phyloP scores from a whole-genome alignment of 2,329 filamentous ascomycete species.

The Podosphaera fusca region DNA sequence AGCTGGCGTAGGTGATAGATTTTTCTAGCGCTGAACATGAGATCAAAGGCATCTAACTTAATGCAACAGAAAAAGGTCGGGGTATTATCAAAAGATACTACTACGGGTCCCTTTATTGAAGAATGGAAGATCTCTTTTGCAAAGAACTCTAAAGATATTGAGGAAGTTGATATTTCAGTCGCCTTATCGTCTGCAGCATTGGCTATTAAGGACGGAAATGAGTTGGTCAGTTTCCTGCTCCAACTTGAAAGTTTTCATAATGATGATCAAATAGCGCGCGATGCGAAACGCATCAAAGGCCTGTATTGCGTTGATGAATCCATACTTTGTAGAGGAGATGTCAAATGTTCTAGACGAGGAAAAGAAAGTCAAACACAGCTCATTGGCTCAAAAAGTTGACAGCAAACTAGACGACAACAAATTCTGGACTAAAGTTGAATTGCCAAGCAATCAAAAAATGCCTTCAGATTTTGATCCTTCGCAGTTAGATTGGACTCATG shows the following conservation, averaged over 20 bases:
- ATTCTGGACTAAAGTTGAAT: constrained; percentile 65
- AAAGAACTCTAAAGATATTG: constrained; percentile 60
- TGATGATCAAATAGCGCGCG: constrained; percentile 30
- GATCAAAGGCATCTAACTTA: not conserved
- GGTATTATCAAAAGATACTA: constrained; percentile 60
- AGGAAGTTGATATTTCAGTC: constrained; percentile 66
- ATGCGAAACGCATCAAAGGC: constrained; percentile 90
- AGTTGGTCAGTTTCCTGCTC: constrained; percentile 32
- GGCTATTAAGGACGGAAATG: constrained; percentile 82
- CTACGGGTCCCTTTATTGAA: constrained; percentile 72
- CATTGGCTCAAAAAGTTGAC: constrained; percentile 67
- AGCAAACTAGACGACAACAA: constrained; percentile 81
- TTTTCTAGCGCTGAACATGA: too few species aligned
- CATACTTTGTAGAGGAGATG: constrained; percentile 97
- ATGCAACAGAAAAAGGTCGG: constrained; percentile 60
- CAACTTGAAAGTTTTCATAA: not conserved
- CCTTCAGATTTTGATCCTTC: constrained; percentile 67
- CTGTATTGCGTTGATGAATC: constrained; percentile 81
- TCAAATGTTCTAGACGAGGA: constrained; percentile 85
- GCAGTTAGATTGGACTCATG: constrained; percentile 85
- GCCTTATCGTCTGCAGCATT: constrained; percentile 69
- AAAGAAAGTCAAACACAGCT: constrained; percentile 85
- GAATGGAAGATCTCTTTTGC: constrained; percentile 79
- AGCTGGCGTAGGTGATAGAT: constrained; percentile 43
- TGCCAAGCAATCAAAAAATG: constrained; percentile 50